Base-by-base conservation (phyloP, 345 rosid species). In the Populus nigra region DNA sequence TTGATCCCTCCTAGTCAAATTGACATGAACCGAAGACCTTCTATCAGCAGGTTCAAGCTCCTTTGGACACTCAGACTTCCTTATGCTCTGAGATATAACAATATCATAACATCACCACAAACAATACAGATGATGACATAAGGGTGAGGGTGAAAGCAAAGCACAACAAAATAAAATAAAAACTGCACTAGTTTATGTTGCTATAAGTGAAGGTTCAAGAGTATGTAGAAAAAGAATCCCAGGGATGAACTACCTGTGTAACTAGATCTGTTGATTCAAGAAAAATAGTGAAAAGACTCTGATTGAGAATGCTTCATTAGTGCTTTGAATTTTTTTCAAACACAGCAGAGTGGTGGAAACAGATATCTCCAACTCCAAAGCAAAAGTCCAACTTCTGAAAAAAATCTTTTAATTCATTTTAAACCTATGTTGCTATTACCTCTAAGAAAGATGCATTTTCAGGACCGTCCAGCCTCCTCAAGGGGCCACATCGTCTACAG, bases 1-100 rank as follows among this genome's bases (percentile, higher is more conserved):
- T 85, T 86, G 89, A 1, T 89, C 95, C 85, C 91, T 89, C 84
- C 92, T 87, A 68, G 90, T 91, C 81, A 94, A 88, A 84, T 93
- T 94, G 57, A 90, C 97, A 84, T 88, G 93, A 65, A 94, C 94
- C 0, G 89, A 80, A 63, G 99, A 85, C 85, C 92, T 91, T 76
- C 86, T 86, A 87, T 93, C 96, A 0, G 86, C 92, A 82, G 97
- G 97, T 87, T 93, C 97, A 45, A 95, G 99, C 88, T 93, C 99
- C 78, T 87, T 91, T 4, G 99, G 99, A 72, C 99, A 95, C 87
- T 95, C 99, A 59, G 98, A 95, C 81, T 88, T 95, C 80, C 88
- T 84, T 79, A 95, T 95, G 87, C 99, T 95, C 98, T 95, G 85
- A 76, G 81, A 11, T 13, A 13, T 59, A 31, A 62, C 27, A 68